phyloP scores from a whole-genome alignment of 129 eudicot genomes.

The Scalesia atractyloides region DNA sequence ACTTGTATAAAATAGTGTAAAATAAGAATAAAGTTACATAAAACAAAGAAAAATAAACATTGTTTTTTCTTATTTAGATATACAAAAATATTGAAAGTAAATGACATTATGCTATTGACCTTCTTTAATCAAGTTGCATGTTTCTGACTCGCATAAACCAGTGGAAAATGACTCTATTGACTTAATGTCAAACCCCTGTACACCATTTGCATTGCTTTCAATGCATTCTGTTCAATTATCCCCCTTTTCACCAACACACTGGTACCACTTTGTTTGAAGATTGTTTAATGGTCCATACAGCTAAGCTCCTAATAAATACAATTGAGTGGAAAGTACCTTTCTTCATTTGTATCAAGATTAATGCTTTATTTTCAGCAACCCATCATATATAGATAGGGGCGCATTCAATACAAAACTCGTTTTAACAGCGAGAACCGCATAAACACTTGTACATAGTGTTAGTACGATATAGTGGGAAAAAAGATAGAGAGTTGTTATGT shows the following conservation, averaged over 20 bases:
- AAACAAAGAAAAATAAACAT: too few species aligned
- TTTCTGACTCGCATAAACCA: conserved; percentile 23
- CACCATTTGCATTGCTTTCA: conserved; percentile 33
- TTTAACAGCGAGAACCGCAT: not conserved
- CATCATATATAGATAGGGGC: too few species aligned
- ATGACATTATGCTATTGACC: not conserved
- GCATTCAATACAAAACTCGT: not conserved
- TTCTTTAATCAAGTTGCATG: conserved; percentile 24
- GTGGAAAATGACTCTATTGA: conserved; percentile 48
- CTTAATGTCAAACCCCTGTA: conserved; percentile 27
- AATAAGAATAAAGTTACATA: not conserved
- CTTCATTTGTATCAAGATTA: conserved; percentile 24
- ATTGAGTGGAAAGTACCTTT: conserved; percentile 20
- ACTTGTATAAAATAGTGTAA: not conserved
- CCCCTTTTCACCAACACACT: conserved; percentile 36
- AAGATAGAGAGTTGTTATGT: not conserved
- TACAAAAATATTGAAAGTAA: not conserved
- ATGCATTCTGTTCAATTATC: conserved; percentile 36
- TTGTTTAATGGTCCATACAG: conserved; percentile 48
- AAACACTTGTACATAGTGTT: not conserved
- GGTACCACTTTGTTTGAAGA: conserved; percentile 39
- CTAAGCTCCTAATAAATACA: conserved; percentile 45
- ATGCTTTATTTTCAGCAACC: not conserved
- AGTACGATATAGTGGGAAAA: not conserved
- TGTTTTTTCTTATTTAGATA: not conserved